These are phyloP conservation scores for Lenzites betulinus DNA, from an alignment of 768 basidiomycete species.

Conservation along the genomic window DNA sequence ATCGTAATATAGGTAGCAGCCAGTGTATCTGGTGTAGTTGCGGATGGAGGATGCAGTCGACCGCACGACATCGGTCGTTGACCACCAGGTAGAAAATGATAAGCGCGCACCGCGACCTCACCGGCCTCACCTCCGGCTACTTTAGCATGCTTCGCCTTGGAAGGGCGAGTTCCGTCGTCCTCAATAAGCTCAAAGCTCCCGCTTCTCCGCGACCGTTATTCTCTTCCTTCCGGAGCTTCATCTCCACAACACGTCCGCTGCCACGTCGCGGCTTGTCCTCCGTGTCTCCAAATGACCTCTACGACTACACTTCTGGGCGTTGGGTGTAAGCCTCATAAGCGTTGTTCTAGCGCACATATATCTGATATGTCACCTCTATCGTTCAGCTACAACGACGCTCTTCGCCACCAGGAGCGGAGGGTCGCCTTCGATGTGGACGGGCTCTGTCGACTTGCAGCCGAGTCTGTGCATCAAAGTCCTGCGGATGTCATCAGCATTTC, in stretches of 20 bases:
- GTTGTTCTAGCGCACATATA: slow-evolving; percentile 15
- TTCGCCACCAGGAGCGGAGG: slow-evolving; percentile 50
- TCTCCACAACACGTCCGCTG: neutral
- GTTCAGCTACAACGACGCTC: slow-evolving; percentile 32
- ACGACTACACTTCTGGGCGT: slow-evolving; percentile 30
- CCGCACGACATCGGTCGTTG: too few relatives aligned
- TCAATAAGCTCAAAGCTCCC: neutral
- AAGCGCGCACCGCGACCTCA: too few relatives aligned
- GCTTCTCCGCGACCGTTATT: neutral
- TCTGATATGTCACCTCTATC: slow-evolving; percentile 14
- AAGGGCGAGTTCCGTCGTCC: neutral
- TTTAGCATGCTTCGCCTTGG: neutral
- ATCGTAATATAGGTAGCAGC: too few relatives aligned
- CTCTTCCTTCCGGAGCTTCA: neutral
- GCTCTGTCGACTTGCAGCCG: slow-evolving; percentile 46
- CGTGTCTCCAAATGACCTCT: slow-evolving; percentile 20
- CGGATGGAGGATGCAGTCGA: too few relatives aligned
- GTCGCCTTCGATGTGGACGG: slow-evolving; percentile 43
- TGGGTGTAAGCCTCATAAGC: slow-evolving; percentile 28
- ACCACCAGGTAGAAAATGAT: too few relatives aligned
- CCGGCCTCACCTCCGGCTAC: neutral
- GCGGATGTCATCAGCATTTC: slow-evolving; percentile 37
- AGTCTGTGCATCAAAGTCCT: slow-evolving; percentile 41
- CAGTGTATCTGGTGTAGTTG: too few relatives aligned
- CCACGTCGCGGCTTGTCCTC: neutral